Evolutionary conservation across 148 eudicot species (phyloP), one percentile per base, ranked within the genome.

Genomic region (Dysphania ambrosioides): DNA sequence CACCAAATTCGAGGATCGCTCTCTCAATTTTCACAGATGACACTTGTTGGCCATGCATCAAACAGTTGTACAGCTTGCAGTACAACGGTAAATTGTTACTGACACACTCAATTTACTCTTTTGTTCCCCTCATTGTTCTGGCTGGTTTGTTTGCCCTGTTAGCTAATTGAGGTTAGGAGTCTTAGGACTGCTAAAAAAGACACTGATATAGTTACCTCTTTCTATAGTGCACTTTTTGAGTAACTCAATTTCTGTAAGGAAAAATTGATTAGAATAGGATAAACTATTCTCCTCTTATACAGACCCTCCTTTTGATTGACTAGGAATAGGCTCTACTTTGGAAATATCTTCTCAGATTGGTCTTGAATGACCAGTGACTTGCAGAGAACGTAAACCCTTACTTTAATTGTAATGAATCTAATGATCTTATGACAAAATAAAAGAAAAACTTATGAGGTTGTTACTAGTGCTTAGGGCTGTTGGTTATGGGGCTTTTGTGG

Each of bases 1-100:
- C 98, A 94, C 81, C 98, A 94, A 79, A 83, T 94, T 64, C 86
- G 98, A 59, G 98, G 97, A n/a, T 85, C 87, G 4, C 87, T 94
- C 32, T 91, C 97, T 29, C 98, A 87, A 60, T 91, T 92, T 79
- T 91, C 98, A 73, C 98, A 90, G 86, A 94, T 91, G 96, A 86
- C 87, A 40, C 97, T 94, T 19, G 84, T 91, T 34, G 98, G 98
- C 23, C 96, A 88, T 76, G 88, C 98, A 27, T 94, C 98, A 36
- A 84, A 77, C 65, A 86, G 89, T 75, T 94, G 98, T 78, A 91
- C 98, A 32, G 98, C 98, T 72, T 94, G 98, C 75, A 85, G 96
- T 81, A 29, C 66, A 36, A 86, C 79, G 59, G 98, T 94, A 82
- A 90, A 96, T 85, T 26, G 2, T 9, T 23, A 24, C 42, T 42